These are phyloP conservation scores for Apiospora saccharicola DNA, from an alignment of 2,329 filamentous ascomycete species.

Conservation along the genomic window DNA sequence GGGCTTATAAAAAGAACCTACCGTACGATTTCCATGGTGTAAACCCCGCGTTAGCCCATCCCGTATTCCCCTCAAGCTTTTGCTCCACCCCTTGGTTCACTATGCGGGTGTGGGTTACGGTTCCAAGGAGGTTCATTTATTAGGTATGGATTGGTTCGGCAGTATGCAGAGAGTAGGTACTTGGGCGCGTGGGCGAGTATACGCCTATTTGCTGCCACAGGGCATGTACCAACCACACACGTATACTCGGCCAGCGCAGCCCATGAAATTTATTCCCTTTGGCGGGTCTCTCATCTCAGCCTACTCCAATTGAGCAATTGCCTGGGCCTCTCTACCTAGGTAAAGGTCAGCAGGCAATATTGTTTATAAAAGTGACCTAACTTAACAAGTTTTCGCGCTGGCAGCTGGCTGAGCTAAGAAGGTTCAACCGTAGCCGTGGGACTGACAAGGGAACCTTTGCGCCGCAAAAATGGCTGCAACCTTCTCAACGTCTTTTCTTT, in stretches of 20 bases:
- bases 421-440: constrained; percentile 23
- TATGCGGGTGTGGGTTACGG: constrained; percentile 9
- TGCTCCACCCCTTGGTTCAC: neutral
- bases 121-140: neutral
- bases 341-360: neutral
- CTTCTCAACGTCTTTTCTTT: constrained; percentile 22
- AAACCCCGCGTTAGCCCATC: constrained; percentile 18
- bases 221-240: neutral
- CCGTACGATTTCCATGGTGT: neutral
- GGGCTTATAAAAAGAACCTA: neutral
- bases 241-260: constrained; percentile 11
- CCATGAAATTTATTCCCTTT: neutral
- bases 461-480: constrained; percentile 20
- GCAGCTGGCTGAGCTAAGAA: constrained; percentile 24
- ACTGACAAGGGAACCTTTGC: constrained; percentile 21
- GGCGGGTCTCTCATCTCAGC: constrained; percentile 11
- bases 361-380: constrained; percentile 13
- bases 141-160: neutral
- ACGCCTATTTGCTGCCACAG: neutral
- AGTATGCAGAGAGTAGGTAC: neutral
- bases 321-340: neutral
- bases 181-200: neutral
- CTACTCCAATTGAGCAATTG: constrained; percentile 19
- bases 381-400: neutral
- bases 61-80: constrained; percentile 20